Evolutionary conservation across 495 filamentous ascomycete genomes (phyloP).

Genomic region (Podospora pseudocomata): DNA sequence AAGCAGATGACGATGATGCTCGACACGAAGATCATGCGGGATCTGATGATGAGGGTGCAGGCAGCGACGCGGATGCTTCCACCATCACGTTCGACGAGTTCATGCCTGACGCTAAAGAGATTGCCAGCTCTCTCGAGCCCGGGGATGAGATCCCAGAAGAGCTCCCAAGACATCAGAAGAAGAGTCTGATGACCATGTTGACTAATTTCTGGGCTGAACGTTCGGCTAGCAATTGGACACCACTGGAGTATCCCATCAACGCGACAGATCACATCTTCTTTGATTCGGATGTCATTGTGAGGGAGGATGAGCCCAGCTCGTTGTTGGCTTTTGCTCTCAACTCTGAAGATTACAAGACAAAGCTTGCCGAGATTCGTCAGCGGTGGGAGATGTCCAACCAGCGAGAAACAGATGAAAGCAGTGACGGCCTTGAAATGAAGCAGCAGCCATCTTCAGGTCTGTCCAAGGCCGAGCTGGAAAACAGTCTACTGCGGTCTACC

Average conservation of each 20-base stretch:
- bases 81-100: constrained; percentile 56
- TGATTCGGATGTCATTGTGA: constrained; percentile 95
- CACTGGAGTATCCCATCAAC: constrained; percentile 86
- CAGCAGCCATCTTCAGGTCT: constrained; percentile 18
- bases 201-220: constrained; percentile 98
- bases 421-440: constrained; percentile 32
- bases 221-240: constrained; percentile 93
- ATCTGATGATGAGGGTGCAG: constrained; percentile 67
- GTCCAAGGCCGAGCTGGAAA: constrained; percentile 61
- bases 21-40: constrained; percentile 50
- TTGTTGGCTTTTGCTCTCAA: constrained; percentile 89
- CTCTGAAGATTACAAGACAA: constrained; percentile 77
- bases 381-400: constrained; percentile 41
- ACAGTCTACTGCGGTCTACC: constrained; percentile 71
- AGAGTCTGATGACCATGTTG: constrained; percentile 87
- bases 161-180: constrained; percentile 85
- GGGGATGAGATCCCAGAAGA: constrained; percentile 64
- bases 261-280: constrained; percentile 90
- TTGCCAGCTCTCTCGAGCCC: constrained; percentile 63
- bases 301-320: constrained; percentile 96
- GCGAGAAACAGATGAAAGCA: constrained; percentile 30
- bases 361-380: constrained; percentile 68
- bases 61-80: constrained; percentile 65
- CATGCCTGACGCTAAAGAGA: constrained; percentile 45
- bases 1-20: constrained; percentile 49